Conservation (phyloP, 306 rosid genomes). For the Argentina anserina region DNA sequence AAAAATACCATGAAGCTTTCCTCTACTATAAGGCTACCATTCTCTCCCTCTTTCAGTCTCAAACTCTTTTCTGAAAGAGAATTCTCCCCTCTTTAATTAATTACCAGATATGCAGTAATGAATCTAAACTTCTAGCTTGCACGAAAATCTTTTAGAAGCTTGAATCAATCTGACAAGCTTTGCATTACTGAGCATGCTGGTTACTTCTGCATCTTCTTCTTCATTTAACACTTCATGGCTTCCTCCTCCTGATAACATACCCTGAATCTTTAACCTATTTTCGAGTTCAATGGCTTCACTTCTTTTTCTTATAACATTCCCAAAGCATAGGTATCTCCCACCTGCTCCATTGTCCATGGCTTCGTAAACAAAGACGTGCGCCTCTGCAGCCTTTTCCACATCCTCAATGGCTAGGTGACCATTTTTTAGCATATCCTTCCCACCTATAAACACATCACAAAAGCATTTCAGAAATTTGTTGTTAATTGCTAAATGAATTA, state of each 20-base stretch:
- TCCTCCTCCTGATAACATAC: conserved; percentile 6
- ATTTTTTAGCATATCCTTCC: not conserved
- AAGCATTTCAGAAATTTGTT: too few relatives aligned
- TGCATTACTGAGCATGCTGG: not conserved
- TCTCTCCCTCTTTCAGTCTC: not conserved
- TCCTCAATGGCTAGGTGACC: conserved; percentile 10
- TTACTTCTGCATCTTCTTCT: not conserved
- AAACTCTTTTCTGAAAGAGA: not conserved
- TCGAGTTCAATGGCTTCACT: conserved; percentile 9
- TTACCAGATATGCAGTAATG: not conserved
- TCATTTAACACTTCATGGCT: not conserved
- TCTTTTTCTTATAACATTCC: conserved; percentile 1
- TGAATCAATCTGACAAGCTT: conserved; percentile 8
- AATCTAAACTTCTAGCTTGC: not conserved
- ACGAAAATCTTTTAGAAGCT: conserved; percentile 5
- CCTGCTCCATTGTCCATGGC: conserved; percentile 16
- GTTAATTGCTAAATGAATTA: too few relatives aligned
- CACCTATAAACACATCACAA: not conserved
- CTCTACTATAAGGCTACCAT: not conserved
- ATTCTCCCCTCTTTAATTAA: not conserved
- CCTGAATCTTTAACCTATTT: conserved; percentile 4
- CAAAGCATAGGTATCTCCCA: conserved; percentile 19
- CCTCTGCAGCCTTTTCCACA: conserved; percentile 9
- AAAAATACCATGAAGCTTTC: not conserved
- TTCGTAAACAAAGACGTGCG: conserved; percentile 5